Evolutionary conservation across 1,284 basidiomycete species (phyloP).

Genomic region (Cystobasidium sp.): DNA sequence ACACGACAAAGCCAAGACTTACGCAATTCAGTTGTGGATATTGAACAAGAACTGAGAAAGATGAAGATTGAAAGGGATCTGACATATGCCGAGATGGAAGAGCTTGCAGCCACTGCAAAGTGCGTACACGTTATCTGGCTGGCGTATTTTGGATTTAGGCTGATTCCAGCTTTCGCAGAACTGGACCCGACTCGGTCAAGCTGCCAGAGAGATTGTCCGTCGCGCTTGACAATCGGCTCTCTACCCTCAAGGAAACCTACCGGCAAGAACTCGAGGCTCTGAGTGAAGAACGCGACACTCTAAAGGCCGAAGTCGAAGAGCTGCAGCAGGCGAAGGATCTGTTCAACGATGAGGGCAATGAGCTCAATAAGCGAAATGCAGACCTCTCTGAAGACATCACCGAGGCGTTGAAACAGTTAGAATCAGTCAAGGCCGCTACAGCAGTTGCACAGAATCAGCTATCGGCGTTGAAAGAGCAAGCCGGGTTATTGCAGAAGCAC

Average conservation of each 20-base stretch:
- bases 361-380: constrained; percentile 87
- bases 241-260: constrained; percentile 85
- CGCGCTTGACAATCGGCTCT: constrained; percentile 77
- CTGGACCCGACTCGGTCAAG: constrained; percentile 4
- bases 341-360: constrained; percentile 86
- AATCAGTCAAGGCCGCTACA: constrained; percentile 60
- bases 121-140: constrained; percentile 52
- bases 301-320: constrained; percentile 82
- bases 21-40: constrained; percentile 71
- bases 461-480: constrained; percentile 55
- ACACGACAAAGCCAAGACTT: constrained; percentile 79
- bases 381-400: constrained; percentile 83
- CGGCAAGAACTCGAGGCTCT: constrained; percentile 82
- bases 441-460: constrained; percentile 48
- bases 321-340: constrained; percentile 83
- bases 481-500: constrained; percentile 42
- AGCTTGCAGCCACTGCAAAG: constrained; percentile 73
- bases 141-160: neutral
- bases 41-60: constrained; percentile 85
- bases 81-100: constrained; percentile 88
- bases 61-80: constrained; percentile 88
- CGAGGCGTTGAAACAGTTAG: constrained; percentile 76
- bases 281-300: constrained; percentile 75
- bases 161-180: neutral
- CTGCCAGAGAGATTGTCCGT: constrained; percentile 20